Evolutionary conservation across 2,329 filamentous ascomycete genomes (phyloP).

Genomic region (Fusarium fracticaudum): DNA sequence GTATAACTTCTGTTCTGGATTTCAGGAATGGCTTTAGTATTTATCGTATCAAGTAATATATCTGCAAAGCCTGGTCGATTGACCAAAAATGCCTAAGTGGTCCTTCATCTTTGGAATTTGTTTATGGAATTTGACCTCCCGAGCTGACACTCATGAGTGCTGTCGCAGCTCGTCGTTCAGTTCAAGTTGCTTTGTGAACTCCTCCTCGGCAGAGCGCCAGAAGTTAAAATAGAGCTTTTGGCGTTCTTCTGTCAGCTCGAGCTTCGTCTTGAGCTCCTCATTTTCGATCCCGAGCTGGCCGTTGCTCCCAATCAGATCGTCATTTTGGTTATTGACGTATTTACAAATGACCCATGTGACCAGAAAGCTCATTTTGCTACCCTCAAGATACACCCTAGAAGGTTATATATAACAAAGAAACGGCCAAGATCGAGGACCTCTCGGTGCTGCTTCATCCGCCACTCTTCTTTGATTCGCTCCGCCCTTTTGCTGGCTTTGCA

Average conservation of each 20-base stretch:
- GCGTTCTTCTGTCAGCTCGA: neutral
- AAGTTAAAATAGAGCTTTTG: neutral
- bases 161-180: too few species aligned
- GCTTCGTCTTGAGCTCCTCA: accelerated
- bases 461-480: neutral
- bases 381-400: neutral
- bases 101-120: neutral
- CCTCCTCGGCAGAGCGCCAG: neutral
- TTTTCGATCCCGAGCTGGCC: neutral
- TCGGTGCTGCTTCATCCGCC: accelerated
- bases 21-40: neutral
- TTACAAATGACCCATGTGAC: neutral
- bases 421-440: neutral
- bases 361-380: neutral
- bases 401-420: neutral
- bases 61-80: neutral
- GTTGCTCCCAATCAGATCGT: neutral
- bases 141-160: neutral
- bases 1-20: neutral
- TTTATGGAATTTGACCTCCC: neutral
- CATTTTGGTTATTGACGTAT: neutral
- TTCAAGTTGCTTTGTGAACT: too few species aligned
- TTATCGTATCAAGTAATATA: neutral
- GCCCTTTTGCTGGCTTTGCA: neutral
- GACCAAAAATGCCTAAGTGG: neutral